Percentiles rank a stretch among this genome's conserved stretches.
Evolutionary conservation across 495 filamentous ascomycete genomes (phyloP).

Genomic region (Viridothelium virens): DNA sequence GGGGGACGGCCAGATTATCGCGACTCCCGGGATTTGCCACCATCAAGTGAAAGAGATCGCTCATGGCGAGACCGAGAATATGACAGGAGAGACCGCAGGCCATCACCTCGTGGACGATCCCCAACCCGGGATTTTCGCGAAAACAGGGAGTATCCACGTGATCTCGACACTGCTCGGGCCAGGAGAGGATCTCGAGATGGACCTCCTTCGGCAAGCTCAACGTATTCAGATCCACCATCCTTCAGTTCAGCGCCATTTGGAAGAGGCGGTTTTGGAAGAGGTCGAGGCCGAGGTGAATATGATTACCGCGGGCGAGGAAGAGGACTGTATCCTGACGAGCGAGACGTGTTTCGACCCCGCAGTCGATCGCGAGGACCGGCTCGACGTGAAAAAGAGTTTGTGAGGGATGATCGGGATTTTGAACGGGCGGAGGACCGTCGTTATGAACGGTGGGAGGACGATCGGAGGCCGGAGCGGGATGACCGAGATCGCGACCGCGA

Average conservation of each 20-base stretch:
- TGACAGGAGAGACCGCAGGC: slow-evolving; percentile 40
- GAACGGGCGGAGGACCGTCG: slow-evolving; percentile 33
- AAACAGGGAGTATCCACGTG: slow-evolving; percentile 33
- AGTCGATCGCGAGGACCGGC: slow-evolving; percentile 49
- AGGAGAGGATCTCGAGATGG: slow-evolving; percentile 54
- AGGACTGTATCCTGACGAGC: slow-evolving; percentile 56
- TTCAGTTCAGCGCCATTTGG: slow-evolving; percentile 47
- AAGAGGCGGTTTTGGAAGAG: slow-evolving; percentile 48
- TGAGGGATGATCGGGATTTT: slow-evolving; percentile 33
- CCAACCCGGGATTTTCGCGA: slow-evolving; percentile 27
- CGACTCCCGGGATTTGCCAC: slow-evolving; percentile 33
- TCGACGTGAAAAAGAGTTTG: slow-evolving; percentile 27
- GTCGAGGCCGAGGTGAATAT: slow-evolving; percentile 60
- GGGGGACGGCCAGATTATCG: slow-evolving; percentile 11
- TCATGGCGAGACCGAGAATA: slow-evolving; percentile 35
- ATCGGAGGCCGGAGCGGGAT: slow-evolving; percentile 39
- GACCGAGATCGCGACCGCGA: slow-evolving; percentile 38
- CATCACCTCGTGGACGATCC: slow-evolving; percentile 39
- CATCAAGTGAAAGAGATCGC: slow-evolving; percentile 23
- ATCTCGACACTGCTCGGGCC: slow-evolving; percentile 40
- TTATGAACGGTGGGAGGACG: slow-evolving; percentile 48
- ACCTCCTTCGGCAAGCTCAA: slow-evolving; percentile 60
- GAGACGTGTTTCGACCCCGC: slow-evolving; percentile 48
- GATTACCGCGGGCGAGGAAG: slow-evolving; percentile 44
- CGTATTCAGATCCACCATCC: slow-evolving; percentile 55